Base-by-base conservation (phyloP, 352 stramenopile genomes). In the Globisporangium megalacanthum region DNA sequence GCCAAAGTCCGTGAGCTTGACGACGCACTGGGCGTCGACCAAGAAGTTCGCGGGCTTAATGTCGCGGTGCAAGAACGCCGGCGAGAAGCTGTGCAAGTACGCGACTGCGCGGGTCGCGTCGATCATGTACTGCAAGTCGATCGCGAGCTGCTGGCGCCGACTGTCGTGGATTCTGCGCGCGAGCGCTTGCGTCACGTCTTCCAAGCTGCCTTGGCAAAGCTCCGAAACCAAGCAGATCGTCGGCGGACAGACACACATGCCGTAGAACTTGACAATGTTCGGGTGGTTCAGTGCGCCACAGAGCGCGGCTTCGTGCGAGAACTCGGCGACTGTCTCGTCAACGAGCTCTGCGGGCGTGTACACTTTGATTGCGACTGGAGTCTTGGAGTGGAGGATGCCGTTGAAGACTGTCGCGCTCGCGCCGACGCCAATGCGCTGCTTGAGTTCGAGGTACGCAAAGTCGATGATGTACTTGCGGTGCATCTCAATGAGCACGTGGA, bases 251-350 rank as follows among this genome's bases (percentile, higher is more conserved):
- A 88, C 69, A 48, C 84, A 94, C 75, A 94, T 87, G 22, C 82
- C 84, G 48, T 89, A 87, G 62, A 94, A 94, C 55, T 73, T 79
- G 60, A 90, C 76, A 46, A 94, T 83, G 60, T 94, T 94, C 1
- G 84, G 79, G 44, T 49, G 44, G 10, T 49, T 55, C 15, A 88
- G 52, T 2, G 60, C 60, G 13, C 71, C 62, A 14, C 68, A 77
- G 7, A 88, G 54, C 29, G 65, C 65, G 1, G 73, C 69, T 58
- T 88, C 78, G 29, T 75, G 68, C 13, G 68, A 72, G 54, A 85
- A 83, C 36, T 58, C 59, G 6, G 69, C 59, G n/a, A 88, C 58
- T 10, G 63, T 72, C 7, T 74, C 68, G 25, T 83, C 69, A 3
- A 64, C 61, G 33, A 87, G 68, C 17, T 63, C 66, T n/a, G 70